phyloP scores from a whole-genome alignment of 768 basidiomycete species.

The Mycena sanguinolenta region DNA sequence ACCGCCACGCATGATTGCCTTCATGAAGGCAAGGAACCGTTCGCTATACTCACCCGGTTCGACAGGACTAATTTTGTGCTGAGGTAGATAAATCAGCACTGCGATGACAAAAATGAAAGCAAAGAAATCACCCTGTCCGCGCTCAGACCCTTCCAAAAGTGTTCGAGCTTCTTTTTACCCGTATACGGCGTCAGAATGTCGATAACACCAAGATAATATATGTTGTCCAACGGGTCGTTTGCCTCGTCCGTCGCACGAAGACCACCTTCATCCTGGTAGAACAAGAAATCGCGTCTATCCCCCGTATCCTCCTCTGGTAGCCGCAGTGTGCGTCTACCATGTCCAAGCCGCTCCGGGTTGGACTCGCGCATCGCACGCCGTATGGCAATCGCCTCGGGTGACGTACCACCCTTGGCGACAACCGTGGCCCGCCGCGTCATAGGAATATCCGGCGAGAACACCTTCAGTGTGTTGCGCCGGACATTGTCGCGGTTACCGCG shows the following conservation, averaged over 20 bases:
- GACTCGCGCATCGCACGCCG: conserved; percentile 88
- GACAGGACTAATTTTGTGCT: conserved; percentile 97
- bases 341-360: conserved; percentile 79
- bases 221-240: conserved; percentile 79
- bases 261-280: conserved; percentile 98
- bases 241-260: conserved; percentile 89
- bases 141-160: conserved; percentile 91
- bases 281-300: conserved; percentile 83
- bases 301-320: conserved; percentile 76
- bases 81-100: conserved; percentile 11
- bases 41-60: conserved; percentile 89
- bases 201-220: conserved; percentile 96
- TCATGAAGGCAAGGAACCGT: conserved; percentile 91
- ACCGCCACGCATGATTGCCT: conserved; percentile 86
- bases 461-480: conserved; percentile 89
- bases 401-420: conserved; percentile 65
- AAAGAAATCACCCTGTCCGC: conserved; percentile 81
- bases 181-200: conserved; percentile 96
- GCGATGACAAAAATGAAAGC: conserved; percentile 24
- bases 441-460: conserved; percentile 90
- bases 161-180: conserved; percentile 82
- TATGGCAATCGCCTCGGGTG: conserved; percentile 86
- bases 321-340: conserved; percentile 57
- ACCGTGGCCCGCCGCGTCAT: conserved; percentile 71
- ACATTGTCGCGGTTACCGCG: conserved; percentile 94